Evolutionary conservation across 306 rosid genomes (phyloP), one percentile per base, ranked within the genome.

Genomic region (Citrullus amarus): DNA sequence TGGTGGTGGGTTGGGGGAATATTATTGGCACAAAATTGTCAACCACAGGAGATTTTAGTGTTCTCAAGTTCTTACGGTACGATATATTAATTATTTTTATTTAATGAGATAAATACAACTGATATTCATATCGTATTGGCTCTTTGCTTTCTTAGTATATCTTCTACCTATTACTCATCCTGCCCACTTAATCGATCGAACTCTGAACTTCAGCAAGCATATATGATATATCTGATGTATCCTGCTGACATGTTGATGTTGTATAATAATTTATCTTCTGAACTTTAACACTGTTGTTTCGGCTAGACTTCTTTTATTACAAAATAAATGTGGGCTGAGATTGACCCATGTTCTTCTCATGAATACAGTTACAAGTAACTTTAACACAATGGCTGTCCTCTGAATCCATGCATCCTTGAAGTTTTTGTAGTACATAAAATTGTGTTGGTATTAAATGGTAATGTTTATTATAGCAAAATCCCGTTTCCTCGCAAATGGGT

Each of bases 51-150:
- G 44, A 72, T 30, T 28, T 28, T 50, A 72, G 44, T 72, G 43
- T 50, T 16, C 22, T 72, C 59, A 50, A 72, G 44, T 71, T 71
- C 57, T 71, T 71, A 46, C 14, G 16, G 50, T 72, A 72, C 60
- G 2, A 72, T 72, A 50, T 72, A 72, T 72, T 50, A 50, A 50
- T 72, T 72, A 72, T 72, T 72, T 72, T 50, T 72, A 72, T 72
- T 72, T 72, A 72, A 72, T 50, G 77, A 72, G 60, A 72, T 72
- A 51, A 50, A 50, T 72, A 72, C 77, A 28, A 72, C 44, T 15
- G 59, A 50, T 72, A n/a, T 50, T 72, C 25, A 8, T 50, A 28
- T 72, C 59, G 59, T 28, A 48, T 72, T 6, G n/a, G 58, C 22
- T 48, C 25, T 15, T 72, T 39, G 25, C 25, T 50, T 25, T 72